Percentiles rank a stretch among this genome's conserved stretches.
These are phyloP conservation scores for Epichloe bromicola DNA, from an alignment of 2,329 filamentous ascomycete species.

Conservation along the genomic window DNA sequence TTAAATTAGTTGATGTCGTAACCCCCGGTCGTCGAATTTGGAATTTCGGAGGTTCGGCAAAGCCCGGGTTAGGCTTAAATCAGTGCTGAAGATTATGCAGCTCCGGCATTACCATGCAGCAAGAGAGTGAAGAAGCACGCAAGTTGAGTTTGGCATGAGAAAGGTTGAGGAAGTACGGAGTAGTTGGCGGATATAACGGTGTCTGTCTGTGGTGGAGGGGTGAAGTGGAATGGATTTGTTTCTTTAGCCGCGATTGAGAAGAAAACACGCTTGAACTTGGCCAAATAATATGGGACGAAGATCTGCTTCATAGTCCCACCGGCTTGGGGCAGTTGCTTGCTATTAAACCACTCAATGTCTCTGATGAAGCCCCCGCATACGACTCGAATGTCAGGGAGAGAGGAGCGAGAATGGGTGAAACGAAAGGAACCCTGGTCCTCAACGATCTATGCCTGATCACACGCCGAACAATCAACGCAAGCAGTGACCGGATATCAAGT, in stretches of 20 bases:
- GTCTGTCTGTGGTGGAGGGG: not conserved
- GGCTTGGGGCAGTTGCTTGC: not conserved
- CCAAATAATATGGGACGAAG: not conserved
- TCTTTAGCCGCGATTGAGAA: not conserved
- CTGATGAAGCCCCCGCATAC: not conserved
- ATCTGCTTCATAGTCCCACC: not conserved
- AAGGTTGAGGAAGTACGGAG: no score
- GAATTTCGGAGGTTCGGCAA: not conserved
- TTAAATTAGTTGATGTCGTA: conserved; percentile 4
- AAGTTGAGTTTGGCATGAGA: not conserved
- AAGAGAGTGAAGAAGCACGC: not conserved
- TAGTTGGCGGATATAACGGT: no score
- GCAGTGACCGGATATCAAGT: not conserved
- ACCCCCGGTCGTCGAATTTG: conserved; percentile 2
- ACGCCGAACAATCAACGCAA: not conserved
- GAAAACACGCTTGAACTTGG: not conserved
- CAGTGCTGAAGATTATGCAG: not conserved
- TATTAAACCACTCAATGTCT: not conserved
- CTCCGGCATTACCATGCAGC: not conserved
- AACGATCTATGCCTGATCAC: not conserved
- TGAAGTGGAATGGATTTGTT: not conserved
- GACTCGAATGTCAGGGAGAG: not conserved
- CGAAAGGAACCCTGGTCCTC: not conserved
- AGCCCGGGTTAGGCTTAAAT: not conserved
- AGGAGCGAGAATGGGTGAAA: not conserved